phyloP scores from a whole-genome alignment of 208 protist genomes.

The Leishmania guyanensis region DNA sequence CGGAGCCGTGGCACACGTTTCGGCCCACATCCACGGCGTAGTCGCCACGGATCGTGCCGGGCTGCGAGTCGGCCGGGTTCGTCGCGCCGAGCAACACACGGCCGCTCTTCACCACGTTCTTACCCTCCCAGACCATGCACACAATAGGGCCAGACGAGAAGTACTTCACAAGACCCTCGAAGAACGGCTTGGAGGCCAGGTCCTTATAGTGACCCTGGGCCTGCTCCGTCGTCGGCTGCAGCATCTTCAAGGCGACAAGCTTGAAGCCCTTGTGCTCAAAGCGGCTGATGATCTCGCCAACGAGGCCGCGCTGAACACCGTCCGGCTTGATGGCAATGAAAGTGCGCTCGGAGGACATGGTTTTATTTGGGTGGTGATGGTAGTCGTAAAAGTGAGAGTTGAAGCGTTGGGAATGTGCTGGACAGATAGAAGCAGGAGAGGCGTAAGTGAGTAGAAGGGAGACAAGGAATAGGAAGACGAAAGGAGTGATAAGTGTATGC shows the following conservation, averaged over 20 bases:
- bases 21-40: slow-evolving; percentile 94
- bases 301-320: slow-evolving; percentile 93
- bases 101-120: slow-evolving; percentile 93
- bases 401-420: neutral
- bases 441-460: neutral
- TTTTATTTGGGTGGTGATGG: slow-evolving; percentile 7
- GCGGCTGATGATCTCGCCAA: slow-evolving; percentile 95
- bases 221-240: slow-evolving; percentile 79
- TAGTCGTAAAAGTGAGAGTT: neutral
- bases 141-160: slow-evolving; percentile 97
- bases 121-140: slow-evolving; percentile 98
- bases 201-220: slow-evolving; percentile 92
- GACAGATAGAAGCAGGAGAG: neutral
- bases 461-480: neutral
- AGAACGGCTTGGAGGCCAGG: slow-evolving; percentile 94
- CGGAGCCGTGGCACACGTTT: slow-evolving; percentile 98
- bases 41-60: slow-evolving; percentile 98
- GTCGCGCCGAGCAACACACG: slow-evolving; percentile 96
- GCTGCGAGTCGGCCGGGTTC: slow-evolving; percentile 92
- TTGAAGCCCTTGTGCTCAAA: slow-evolving; percentile 97
- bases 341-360: slow-evolving; percentile 90
- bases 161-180: slow-evolving; percentile 92
- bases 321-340: slow-evolving; percentile 97
- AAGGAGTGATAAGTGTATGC: neutral
- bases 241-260: slow-evolving; percentile 95